Evolutionary conservation across 2,329 filamentous ascomycete genomes (phyloP).

Genomic region (Xenoacremonium recifei): DNA sequence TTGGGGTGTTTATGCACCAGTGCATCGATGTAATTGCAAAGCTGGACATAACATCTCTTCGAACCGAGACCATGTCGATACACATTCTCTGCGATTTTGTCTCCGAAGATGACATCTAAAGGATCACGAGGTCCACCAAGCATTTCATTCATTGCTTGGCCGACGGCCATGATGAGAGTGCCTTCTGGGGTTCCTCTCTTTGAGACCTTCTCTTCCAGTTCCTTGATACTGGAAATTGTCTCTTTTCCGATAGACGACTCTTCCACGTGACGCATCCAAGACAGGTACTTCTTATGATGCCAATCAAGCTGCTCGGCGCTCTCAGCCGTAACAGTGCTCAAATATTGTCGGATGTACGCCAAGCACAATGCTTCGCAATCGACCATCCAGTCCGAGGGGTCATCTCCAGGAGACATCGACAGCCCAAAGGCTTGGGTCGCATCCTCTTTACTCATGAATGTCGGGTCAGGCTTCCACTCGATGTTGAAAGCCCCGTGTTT

Average conservation of each 20-base stretch:
- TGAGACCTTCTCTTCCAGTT: background rate
- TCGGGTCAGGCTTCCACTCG: background rate
- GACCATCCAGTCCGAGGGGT: conserved; percentile 7
- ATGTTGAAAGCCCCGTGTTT: background rate
- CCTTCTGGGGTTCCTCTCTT: conserved; percentile 23
- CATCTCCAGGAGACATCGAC: conserved; percentile 20
- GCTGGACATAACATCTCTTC: conserved; percentile 1
- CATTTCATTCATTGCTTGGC: conserved; percentile 30
- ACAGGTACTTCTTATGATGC: conserved; percentile 20
- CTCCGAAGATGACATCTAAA: conserved; percentile 34
- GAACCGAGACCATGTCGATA: conserved; percentile 20
- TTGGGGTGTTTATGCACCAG: conserved; percentile 31
- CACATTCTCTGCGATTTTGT: conserved; percentile 30
- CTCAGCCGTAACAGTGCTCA: background rate
- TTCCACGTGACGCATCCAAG: conserved; percentile 17
- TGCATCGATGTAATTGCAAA: conserved; percentile 4
- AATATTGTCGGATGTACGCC: background rate
- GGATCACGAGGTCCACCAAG: conserved; percentile 32
- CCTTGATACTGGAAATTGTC: conserved; percentile 24
- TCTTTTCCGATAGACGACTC: background rate
- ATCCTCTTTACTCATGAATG: background rate
- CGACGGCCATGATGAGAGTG: conserved; percentile 29
- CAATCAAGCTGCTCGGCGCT: background rate
- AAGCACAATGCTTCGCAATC: background rate
- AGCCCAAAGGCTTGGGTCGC: background rate